Evolutionary conservation across 371 early-diverging fungal genomes (phyloP).

Genomic region (Neoconidiobolus thromboides): DNA sequence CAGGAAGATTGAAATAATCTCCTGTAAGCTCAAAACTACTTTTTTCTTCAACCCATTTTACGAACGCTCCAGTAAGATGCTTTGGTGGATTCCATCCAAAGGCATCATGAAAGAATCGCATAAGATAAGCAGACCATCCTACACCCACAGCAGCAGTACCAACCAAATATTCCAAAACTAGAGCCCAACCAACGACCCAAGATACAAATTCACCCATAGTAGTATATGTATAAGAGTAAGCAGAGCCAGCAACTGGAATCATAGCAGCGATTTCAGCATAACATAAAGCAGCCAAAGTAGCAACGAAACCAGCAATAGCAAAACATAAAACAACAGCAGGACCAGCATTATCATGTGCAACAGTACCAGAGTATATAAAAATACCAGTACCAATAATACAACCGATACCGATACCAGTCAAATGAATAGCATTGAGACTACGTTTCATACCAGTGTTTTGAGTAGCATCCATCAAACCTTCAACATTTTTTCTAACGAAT

Average conservation of each 20-base stretch:
- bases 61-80: conserved; percentile 34
- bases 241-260: conserved; percentile 67
- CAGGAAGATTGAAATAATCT: conserved; percentile 51
- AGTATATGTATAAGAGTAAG: conserved; percentile 64
- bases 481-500: background rate
- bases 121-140: conserved; percentile 63
- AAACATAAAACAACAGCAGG: conserved; percentile 65
- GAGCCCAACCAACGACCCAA: conserved; percentile 71
- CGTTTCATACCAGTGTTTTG: background rate
- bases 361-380: conserved; percentile 22
- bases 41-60: conserved; percentile 26
- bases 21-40: conserved; percentile 21
- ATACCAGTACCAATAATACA: conserved; percentile 52
- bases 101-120: conserved; percentile 38
- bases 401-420: conserved; percentile 26
- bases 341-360: conserved; percentile 54
- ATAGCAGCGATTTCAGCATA: conserved; percentile 66
- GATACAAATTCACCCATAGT: conserved; percentile 66
- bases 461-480: background rate
- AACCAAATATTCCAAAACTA: conserved; percentile 60
- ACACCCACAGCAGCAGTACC: conserved; percentile 45
- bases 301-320: conserved; percentile 43
- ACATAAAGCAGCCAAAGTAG: conserved; percentile 49
- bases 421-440: conserved; percentile 8
- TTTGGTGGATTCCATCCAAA: conserved; percentile 21